Base-by-base conservation (phyloP, 495 filamentous ascomycete species). In the Penicillium bovifimosum region DNA sequence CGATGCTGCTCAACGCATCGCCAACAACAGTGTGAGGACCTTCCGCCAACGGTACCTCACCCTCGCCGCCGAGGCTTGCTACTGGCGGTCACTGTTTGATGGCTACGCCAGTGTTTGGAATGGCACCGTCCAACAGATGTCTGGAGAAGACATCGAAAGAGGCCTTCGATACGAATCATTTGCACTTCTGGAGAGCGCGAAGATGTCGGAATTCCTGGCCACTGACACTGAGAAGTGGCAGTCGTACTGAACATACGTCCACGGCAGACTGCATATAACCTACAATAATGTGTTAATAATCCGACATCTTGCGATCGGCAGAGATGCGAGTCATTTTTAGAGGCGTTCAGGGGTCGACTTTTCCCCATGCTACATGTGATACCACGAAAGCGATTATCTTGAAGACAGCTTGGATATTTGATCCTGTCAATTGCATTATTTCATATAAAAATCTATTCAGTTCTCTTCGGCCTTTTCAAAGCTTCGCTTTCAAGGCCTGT, bases 41-140 rank as follows among this genome's bases (percentile, higher is more conserved):
- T 84, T 85, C 59, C 65, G 80, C 10, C 76, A 83, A 45, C 71
- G 80, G 11, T 83, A 83, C 55, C 62, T 81, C 41, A 83, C 81
- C 29, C 72, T 75, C 5, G 80, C 82, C 0, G 80, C 80, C 0
- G 75, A 81, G 52, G 74, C 79, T 0, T 84, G 80, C 53, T 83
- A 84, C 59, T 83, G 81, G 81, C 69, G 81, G 1, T 41, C 59
- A 17, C 55, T 84, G 40, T 68, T 83, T 14, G 67, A 69, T 20
- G 69, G 67, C 1, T 83, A 78, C 63, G 65, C 66, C 8, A 54
- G 47, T 18, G 77, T 80, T 29, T 72, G 66, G 64, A 74, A 74
- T 33, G 63, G 62, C 50, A 68, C 47, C 27, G 63, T 65, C 14
- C 27, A 61, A 11, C 47, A 54, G 9, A 59, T 59, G 60, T 64